Conservation (phyloP, 78 protist species). For the Planoprotostelium fungivorum region DNA sequence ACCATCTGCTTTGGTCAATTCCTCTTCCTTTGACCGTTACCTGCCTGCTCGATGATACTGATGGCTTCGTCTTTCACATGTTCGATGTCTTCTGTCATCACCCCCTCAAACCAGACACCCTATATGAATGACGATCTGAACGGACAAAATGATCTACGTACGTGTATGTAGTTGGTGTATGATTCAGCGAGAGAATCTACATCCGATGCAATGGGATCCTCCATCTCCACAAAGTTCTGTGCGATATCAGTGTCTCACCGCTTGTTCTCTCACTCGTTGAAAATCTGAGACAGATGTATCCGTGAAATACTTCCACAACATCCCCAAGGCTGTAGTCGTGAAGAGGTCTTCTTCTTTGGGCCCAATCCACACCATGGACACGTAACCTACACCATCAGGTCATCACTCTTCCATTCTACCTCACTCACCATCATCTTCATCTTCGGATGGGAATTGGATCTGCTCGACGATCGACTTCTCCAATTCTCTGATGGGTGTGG, state of each 20-base stretch:
- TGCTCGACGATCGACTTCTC: neutral
- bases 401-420: neutral
- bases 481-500: neutral
- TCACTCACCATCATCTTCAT: slow-evolving; percentile 16
- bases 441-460: slow-evolving; percentile 24
- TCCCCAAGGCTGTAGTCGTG: neutral
- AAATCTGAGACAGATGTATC: neutral
- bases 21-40: too few species aligned
- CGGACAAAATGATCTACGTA: neutral
- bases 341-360: neutral
- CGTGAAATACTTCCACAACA: slow-evolving; percentile 14
- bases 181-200: neutral
- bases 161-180: neutral
- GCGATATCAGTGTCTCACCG: neutral
- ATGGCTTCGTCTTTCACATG: neutral
- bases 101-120: neutral
- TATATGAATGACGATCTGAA: too few species aligned
- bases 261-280: too few species aligned
- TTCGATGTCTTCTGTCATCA: neutral
- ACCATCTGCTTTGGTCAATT: neutral
- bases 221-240: neutral
- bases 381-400: neutral
- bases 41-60: too few species aligned
- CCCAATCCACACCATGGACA: neutral
- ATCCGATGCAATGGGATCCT: neutral